Conservation (phyloP, 2,329 filamentous ascomycete genomes). For the Ambrosiella beaveri region DNA sequence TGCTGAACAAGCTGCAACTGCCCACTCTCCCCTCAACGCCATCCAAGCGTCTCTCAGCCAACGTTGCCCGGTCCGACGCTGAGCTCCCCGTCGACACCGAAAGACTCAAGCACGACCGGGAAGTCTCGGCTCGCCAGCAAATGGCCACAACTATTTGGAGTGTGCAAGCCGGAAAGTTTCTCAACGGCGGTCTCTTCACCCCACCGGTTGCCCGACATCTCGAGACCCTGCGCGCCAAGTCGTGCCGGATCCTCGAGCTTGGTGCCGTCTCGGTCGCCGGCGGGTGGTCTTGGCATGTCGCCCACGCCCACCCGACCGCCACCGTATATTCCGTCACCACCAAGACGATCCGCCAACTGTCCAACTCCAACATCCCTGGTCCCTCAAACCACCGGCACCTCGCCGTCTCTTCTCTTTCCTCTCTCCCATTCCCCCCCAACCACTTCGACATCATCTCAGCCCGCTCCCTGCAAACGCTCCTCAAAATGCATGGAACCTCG, state of each 20-base stretch:
- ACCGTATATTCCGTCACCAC: constrained; percentile 80
- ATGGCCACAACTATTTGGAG: constrained; percentile 45
- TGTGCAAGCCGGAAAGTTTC: constrained; percentile 40
- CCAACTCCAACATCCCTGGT: constrained; percentile 60
- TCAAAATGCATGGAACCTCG: constrained; percentile 55
- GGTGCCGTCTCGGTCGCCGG: constrained; percentile 63
- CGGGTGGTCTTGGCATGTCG: constrained; percentile 93
- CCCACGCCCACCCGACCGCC: constrained; percentile 66
- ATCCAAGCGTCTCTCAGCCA: constrained; percentile 54
- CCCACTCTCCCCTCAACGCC: constrained; percentile 49
- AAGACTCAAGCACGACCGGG: constrained; percentile 52
- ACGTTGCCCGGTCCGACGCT: constrained; percentile 58
- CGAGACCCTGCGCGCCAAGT: constrained; percentile 17
- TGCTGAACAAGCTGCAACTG: constrained; percentile 73
- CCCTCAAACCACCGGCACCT: constrained; percentile 78
- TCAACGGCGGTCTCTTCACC: constrained; percentile 49
- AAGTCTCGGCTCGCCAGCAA: constrained; percentile 63
- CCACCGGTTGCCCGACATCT: constrained; percentile 47
- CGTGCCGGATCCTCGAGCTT: constrained; percentile 63
- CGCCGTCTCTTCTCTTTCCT: constrained; percentile 57
- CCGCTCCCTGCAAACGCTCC: constrained; percentile 65
- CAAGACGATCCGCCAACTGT: constrained; percentile 50
- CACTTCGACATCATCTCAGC: constrained; percentile 88
- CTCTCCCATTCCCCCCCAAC: constrained; percentile 67
- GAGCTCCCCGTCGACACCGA: constrained; percentile 44